Percentiles rank a stretch among this genome's conserved stretches.
These are phyloP conservation scores for Coemansia aciculifera DNA, from an alignment of 192 early-diverging fungal genomes.

Conservation along the genomic window DNA sequence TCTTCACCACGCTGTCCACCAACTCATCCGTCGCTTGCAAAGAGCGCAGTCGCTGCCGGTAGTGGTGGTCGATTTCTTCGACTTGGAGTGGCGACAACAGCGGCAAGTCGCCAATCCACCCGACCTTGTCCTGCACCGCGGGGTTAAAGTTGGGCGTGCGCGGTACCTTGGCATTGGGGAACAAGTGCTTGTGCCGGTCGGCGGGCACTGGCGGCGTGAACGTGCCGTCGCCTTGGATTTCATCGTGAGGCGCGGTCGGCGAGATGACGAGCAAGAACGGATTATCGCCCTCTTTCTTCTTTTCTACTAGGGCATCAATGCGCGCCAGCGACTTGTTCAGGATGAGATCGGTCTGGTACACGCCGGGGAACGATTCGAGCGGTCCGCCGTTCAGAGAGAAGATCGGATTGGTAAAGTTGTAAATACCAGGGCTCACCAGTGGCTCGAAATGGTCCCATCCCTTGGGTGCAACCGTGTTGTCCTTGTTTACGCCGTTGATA, in stretches of 20 bases:
- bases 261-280: slow-evolving; percentile 57
- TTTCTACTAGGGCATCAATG: slow-evolving; percentile 44
- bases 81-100: slow-evolving; percentile 39
- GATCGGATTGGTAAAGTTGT: slow-evolving; percentile 58
- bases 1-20: slow-evolving; percentile 57
- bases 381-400: slow-evolving; percentile 62
- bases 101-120: slow-evolving; percentile 56
- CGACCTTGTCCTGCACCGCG: slow-evolving; percentile 53
- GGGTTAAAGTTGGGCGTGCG: slow-evolving; percentile 62
- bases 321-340: slow-evolving; percentile 55
- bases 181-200: slow-evolving; percentile 59
- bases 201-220: slow-evolving; percentile 61
- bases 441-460: slow-evolving; percentile 45
- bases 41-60: slow-evolving; percentile 59
- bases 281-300: slow-evolving; percentile 23
- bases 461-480: slow-evolving; percentile 35
- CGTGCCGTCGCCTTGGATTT: slow-evolving; percentile 40
- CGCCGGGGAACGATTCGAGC: slow-evolving; percentile 50
- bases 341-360: slow-evolving; percentile 61
- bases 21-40: slow-evolving; percentile 66
- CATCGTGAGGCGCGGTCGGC: slow-evolving; percentile 64
- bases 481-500: slow-evolving; percentile 55
- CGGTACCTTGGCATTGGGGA: slow-evolving; percentile 58
- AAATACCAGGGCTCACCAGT: slow-evolving; percentile 61
- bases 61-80: slow-evolving; percentile 51